Percentiles rank a stretch among this genome's conserved stretches.
Evolutionary conservation across 2,329 filamentous ascomycete species (phyloP).

Genomic region (Monosporascus sp.): DNA sequence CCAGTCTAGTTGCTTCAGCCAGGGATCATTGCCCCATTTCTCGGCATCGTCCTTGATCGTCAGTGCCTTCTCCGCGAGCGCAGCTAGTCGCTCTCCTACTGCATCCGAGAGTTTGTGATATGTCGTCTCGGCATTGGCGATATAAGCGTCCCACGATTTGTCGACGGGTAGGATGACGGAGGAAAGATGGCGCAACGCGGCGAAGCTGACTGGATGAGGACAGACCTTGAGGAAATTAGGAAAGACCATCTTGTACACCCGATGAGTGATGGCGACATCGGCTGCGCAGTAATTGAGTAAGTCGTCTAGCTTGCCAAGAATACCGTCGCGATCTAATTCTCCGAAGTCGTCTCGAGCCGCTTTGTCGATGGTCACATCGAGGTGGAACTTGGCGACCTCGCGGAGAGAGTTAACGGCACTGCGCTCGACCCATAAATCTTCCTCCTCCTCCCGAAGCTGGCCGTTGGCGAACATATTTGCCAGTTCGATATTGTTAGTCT

Average conservation of each 20-base stretch:
- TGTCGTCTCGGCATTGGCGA: conserved; percentile 76
- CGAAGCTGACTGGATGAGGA: conserved; percentile 96
- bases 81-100: conserved; percentile 70
- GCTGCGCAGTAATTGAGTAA: conserved; percentile 91
- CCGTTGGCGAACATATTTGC: conserved; percentile 64
- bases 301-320: conserved; percentile 69
- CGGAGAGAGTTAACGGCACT: conserved; percentile 93
- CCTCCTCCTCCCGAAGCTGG: conserved; percentile 72
- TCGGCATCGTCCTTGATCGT: conserved; percentile 64
- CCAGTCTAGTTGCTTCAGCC: conserved; percentile 94
- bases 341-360: conserved; percentile 80
- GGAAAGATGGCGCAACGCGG: conserved; percentile 85
- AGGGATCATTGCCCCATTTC: conserved; percentile 74
- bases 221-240: conserved; percentile 84
- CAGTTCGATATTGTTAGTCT: conserved; percentile 67
- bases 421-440: conserved; percentile 90
- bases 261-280: conserved; percentile 88
- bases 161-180: conserved; percentile 90
- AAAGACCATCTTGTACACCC: conserved; percentile 90
- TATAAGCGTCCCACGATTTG: conserved; percentile 79
- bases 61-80: conserved; percentile 71
- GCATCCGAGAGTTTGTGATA: conserved; percentile 72
- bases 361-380: conserved; percentile 88
- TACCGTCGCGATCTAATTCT: conserved; percentile 66
- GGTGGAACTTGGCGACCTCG: conserved; percentile 95